These are phyloP conservation scores for Rhizopogon rudus DNA, from an alignment of 768 basidiomycete species.

Conservation along the genomic window DNA sequence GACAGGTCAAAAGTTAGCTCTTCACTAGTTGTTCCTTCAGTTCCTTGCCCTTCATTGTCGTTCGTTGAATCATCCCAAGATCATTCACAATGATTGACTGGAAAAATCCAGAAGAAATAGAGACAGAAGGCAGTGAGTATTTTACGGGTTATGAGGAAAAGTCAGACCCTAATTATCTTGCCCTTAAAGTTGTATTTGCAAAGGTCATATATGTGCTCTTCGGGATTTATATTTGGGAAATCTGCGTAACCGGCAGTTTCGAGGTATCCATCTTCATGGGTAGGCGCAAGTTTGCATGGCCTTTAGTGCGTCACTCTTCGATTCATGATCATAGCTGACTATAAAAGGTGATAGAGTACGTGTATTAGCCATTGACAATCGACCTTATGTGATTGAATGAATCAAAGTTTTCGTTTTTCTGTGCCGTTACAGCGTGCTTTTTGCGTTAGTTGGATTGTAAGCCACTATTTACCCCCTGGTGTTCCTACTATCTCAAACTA, in stretches of 20 bases:
- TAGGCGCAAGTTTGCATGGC: conserved; percentile 62
- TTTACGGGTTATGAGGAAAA: not conserved
- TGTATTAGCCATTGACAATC: not conserved
- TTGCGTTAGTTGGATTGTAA: conserved; percentile 60
- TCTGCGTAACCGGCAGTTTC: conserved; percentile 58
- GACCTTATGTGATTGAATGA: conserved; percentile 4
- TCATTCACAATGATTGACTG: conserved; percentile 18
- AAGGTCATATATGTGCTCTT: conserved; percentile 60
- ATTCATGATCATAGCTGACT: not conserved
- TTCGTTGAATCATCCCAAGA: conserved; percentile 3
- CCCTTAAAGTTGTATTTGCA: conserved; percentile 45
- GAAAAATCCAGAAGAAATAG: conserved; percentile 17
- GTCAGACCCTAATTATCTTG: conserved; percentile 2
- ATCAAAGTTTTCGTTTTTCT: conserved; percentile 57
- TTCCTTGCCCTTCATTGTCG: conserved; percentile 3
- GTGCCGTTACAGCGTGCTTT: conserved; percentile 68
- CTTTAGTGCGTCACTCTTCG: conserved; percentile 45
- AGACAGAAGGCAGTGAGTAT: conserved; percentile 18
- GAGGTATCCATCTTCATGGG: conserved; percentile 60
- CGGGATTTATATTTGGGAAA: conserved; percentile 66
- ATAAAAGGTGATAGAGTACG: not conserved
- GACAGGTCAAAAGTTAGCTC: not conserved
- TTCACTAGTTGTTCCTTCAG: not conserved
- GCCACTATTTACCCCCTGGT: conserved; percentile 13
- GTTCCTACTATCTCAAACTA: not conserved